Evolutionary conservation across 805 yeast species (phyloP), one percentile per base, ranked within the genome.

Genomic region (Cyberlindnera mrakii): DNA sequence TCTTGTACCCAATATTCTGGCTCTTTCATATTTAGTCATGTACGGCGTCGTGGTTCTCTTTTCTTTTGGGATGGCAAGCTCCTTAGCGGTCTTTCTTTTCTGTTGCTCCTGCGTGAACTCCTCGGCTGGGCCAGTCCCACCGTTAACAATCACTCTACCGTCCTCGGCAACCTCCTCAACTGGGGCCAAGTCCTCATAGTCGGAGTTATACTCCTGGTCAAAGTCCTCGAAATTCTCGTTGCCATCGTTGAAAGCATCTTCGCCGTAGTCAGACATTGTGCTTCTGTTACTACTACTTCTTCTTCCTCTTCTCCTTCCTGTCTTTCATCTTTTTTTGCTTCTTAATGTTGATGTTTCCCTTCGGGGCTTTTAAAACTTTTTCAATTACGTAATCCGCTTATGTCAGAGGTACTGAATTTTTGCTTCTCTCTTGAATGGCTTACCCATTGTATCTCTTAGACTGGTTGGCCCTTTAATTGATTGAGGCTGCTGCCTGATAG

Each of bases 1-100:
- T 57, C 99, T 78, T 10, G 99, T 93, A 23, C 99, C 99, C 58
- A 93, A 75, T 48, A 93, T 88, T 70, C 99, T 80, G 7, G 99
- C 99, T 56, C 97, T 78, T 72, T 93, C 99, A 64, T 93, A 93
- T 62, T 95, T 93, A 45, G 99, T 93, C 98, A 93, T 90, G 64
- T 91, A 93, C 42, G 99, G 99, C 5, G 99, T 93, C 13, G 99
- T 93, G 23, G 89, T 76, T 65, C 99, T 79, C 51, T 85, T 71
- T 18, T 87, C 96, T 54, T 78, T 86, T 44, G 96, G 85, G 47
- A 93, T 88, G 16, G 97, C 95, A 57, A 87, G 78, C 54, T 85
- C 93, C 53, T 74, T 81, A 49, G 78, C 71, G 7, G 91, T 76
- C 60, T 84, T 85, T 50, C 73, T 78, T 57, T 74, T 75, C 49